Evolutionary conservation across 2,329 filamentous ascomycete genomes (phyloP).

Genomic region (Cladosporium velox): DNA sequence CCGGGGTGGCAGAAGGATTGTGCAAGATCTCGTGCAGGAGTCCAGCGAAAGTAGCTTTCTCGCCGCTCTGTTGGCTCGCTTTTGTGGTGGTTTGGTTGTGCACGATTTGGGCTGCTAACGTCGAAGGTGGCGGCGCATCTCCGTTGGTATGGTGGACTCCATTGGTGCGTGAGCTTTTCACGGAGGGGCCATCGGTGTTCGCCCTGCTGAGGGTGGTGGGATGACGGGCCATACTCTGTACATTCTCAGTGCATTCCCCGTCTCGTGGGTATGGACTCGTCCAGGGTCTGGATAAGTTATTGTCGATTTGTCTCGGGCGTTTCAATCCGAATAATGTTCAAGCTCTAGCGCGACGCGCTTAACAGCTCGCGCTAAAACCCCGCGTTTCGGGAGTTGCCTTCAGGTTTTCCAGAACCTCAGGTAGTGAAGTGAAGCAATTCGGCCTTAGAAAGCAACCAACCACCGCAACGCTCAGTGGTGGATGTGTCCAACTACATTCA

Average conservation of each 20-base stretch:
- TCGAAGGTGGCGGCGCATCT: constrained; percentile 63
- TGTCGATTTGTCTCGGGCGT: not conserved
- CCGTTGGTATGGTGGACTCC: constrained; percentile 28
- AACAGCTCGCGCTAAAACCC: not conserved
- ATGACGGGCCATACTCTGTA: constrained; percentile 43
- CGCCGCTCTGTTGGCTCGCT: constrained; percentile 58
- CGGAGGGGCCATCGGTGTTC: constrained; percentile 11
- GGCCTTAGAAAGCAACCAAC: not conserved
- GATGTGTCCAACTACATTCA: not conserved
- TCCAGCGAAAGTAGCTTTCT: constrained; percentile 67
- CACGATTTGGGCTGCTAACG: constrained; percentile 83
- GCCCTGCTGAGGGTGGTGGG: constrained; percentile 21
- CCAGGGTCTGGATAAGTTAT: not conserved
- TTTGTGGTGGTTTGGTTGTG: constrained; percentile 63
- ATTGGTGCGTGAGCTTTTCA: constrained; percentile 33
- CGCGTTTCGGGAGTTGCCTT: not conserved
- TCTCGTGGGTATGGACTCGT: not conserved
- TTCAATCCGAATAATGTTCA: constrained; percentile 1
- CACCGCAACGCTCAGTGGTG: not conserved
- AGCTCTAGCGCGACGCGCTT: constrained; percentile 1
- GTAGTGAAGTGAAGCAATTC: constrained; percentile 1
- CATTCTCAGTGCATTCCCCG: constrained; percentile 7
- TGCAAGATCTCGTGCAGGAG: constrained; percentile 66
- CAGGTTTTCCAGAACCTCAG: constrained; percentile 2
- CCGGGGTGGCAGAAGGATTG: constrained; percentile 50